Base-by-base conservation (phyloP, 129 eudicot genomes). In the Tagetes patula region DNA sequence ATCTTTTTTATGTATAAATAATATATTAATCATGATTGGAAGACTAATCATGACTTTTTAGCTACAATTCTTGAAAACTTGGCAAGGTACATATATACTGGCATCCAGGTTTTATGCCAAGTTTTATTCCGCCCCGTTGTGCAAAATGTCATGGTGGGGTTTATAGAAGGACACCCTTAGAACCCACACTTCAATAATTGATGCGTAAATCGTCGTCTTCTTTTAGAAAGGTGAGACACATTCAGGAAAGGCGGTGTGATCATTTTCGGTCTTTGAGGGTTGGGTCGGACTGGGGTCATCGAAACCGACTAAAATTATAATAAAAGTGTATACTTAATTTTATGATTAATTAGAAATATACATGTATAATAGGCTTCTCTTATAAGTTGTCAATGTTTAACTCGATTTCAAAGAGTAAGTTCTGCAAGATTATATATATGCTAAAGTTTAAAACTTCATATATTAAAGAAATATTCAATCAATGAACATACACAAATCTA, bases 181-280 rank as follows among this genome's bases (percentile, higher is more conserved):
- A 75, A 69, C 75, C 6, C 67, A 34, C 75, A 61, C 41, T 46
- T 33, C 62, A 76, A 48, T 74, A 47, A 62, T 62, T 9, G 7
- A 74, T 46, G 70, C 5, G 78, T 74, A 74, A 62, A 47, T 0
- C 8, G 3, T 47, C 41, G 63, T 47, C 52, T 42, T 72, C 36
- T 27, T 73, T 36, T 36, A 34, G 78, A 33, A 5, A 8, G 11
- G 20, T 61, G 48, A 32, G 61, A 48, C 9, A 30, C 67, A 40
- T 31, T 7, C 55, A 8, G 2, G 6, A 52, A n/a, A 3, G 8
- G 2, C 2, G 13, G 8, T 46, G 50, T 46, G 8, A 52, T n/a
- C 2, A 52, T 13, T 5, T 52, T n/a, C 12, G 7, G 6, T 13
- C 6, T 13, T 52, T 13, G 58, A 5, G 8, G 30, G 13, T 14